Evolutionary conservation across 2,329 filamentous ascomycete species (phyloP), one percentile per base, ranked within the genome.

Genomic region (Aschersonia sp.): DNA sequence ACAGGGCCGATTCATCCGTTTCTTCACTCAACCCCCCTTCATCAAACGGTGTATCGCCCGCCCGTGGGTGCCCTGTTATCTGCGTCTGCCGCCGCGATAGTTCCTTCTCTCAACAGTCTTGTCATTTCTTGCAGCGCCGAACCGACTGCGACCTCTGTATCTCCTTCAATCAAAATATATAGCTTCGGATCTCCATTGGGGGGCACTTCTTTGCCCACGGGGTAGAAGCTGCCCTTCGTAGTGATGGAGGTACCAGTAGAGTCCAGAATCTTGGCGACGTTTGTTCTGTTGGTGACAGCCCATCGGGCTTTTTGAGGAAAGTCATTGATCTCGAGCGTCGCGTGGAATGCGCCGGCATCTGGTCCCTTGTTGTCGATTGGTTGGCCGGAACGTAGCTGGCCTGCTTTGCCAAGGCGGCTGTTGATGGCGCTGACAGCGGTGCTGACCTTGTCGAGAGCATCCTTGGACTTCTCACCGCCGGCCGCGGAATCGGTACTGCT

Each of bases 331-430:
- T 97, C 92, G 51, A 98, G 74, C 4, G 90, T 97, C 12, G 92
- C 89, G 63, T 98, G 92, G 74, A 88, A 98, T 0, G 89, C 88
- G 46, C 92, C 92, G 4, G 92, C 92, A 64, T 98, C 92, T 1
- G 92, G 92, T 1, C 92, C 92, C 66, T 95, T 95, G 69, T 98
- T 98, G 70, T 98, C 92, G 61, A 95, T 94, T 6, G 92, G 88
- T 51, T 94, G 89, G 11, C 92, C 92, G 4, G 87, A 84, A 50
- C 92, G 84, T 57, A 95, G 82, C 61, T 92, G 84, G 37, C 89
- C 89, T 35, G 87, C 87, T 56, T 87, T 87, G 59, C 87, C 90
- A 40, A 98, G 76, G 54, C 92, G 87, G 51, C 82, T 83, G 63
- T 95, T 89, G 67, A 98, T 95, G 62, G 83, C 84, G 56, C 83